Percentiles rank a stretch among this genome's conserved stretches.
Evolutionary conservation across 495 filamentous ascomycete genomes (phyloP).

Genomic region (Penicillium egyptiacum): DNA sequence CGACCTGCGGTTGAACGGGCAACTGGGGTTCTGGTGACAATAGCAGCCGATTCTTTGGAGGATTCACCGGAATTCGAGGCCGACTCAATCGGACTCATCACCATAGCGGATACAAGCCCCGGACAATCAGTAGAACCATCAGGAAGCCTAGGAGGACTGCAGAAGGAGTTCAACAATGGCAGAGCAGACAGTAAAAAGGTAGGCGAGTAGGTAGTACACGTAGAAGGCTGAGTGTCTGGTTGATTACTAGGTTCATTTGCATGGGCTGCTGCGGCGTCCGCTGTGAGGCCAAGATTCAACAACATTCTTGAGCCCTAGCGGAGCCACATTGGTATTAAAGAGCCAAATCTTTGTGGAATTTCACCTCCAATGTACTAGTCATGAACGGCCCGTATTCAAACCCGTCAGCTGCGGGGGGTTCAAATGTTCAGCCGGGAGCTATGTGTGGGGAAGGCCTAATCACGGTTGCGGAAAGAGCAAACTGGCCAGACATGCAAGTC

Average conservation of each 20-base stretch:
- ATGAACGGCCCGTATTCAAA: slow-evolving; percentile 3
- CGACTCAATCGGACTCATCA: slow-evolving; percentile 28
- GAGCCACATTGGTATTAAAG: slow-evolving; percentile 24
- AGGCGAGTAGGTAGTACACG: slow-evolving; percentile 37
- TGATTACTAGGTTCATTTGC: slow-evolving; percentile 50
- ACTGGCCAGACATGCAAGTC: slow-evolving; percentile 3
- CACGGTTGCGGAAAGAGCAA: background rate
- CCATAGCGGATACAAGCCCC: slow-evolving; percentile 28
- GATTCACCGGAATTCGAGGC: slow-evolving; percentile 28
- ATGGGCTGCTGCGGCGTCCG: slow-evolving; percentile 57
- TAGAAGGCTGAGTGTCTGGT: slow-evolving; percentile 37
- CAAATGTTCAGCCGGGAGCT: slow-evolving; percentile 1
- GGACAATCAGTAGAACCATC: slow-evolving; percentile 18
- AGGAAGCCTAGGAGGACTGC: slow-evolving; percentile 19
- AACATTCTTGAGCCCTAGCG: slow-evolving; percentile 40
- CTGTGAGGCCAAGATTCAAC: slow-evolving; percentile 52
- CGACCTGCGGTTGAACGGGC: slow-evolving; percentile 23
- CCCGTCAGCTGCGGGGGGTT: slow-evolving; percentile 24
- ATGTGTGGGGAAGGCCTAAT: slow-evolving; percentile 3
- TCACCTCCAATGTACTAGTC: slow-evolving; percentile 8
- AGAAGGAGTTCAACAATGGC: slow-evolving; percentile 35
- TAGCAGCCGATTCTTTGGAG: slow-evolving; percentile 20
- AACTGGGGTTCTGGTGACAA: slow-evolving; percentile 23
- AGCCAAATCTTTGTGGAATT: slow-evolving; percentile 5
- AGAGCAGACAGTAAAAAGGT: slow-evolving; percentile 44